A percentile compares a stretch with the other conserved stretches of the same genome.
phyloP scores from a whole-genome alignment of 2,329 filamentous ascomycete genomes.

The Hypoxylon sp. region DNA sequence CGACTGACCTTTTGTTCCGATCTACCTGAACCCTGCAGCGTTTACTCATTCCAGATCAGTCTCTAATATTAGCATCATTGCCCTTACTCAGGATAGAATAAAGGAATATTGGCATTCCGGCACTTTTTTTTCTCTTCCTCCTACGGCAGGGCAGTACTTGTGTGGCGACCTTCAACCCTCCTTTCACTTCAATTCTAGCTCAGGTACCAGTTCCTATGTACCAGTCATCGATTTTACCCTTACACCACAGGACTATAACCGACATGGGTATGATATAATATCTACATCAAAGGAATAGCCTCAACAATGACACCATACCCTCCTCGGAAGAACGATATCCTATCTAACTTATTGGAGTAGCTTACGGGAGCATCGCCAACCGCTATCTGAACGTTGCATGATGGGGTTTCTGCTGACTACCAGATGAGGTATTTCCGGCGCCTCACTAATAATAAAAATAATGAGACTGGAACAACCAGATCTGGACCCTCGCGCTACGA shows the following conservation, averaged over 20 bases:
- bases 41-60: conserved; percentile 33
- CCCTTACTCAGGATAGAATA: conserved; percentile 7
- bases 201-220: conserved; percentile 1
- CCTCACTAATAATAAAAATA: conserved; percentile 28
- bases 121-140: conserved; percentile 32
- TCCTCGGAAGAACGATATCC: conserved; percentile 36
- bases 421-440: conserved; percentile 47
- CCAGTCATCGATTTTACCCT: conserved; percentile 11
- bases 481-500: conserved; percentile 33
- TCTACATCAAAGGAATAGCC: conserved; percentile 29
- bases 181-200: conserved; percentile 8
- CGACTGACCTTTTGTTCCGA: conserved; percentile 35
- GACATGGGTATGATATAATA: conserved; percentile 1
- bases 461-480: conserved; percentile 18
- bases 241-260: neutral
- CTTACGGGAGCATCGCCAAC: conserved; percentile 43
- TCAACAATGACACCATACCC: conserved; percentile 39
- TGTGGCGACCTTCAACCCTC: conserved; percentile 9
- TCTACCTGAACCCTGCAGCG: conserved; percentile 29
- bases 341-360: conserved; percentile 41
- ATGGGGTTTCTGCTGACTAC: conserved; percentile 25
- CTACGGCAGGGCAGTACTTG: conserved; percentile 14
- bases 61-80: conserved; percentile 40
- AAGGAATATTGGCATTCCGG: conserved; percentile 23
- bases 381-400: conserved; percentile 39